phyloP scores from a whole-genome alignment of 1,284 basidiomycete species.

The Pseudozyma hubeiensis region DNA sequence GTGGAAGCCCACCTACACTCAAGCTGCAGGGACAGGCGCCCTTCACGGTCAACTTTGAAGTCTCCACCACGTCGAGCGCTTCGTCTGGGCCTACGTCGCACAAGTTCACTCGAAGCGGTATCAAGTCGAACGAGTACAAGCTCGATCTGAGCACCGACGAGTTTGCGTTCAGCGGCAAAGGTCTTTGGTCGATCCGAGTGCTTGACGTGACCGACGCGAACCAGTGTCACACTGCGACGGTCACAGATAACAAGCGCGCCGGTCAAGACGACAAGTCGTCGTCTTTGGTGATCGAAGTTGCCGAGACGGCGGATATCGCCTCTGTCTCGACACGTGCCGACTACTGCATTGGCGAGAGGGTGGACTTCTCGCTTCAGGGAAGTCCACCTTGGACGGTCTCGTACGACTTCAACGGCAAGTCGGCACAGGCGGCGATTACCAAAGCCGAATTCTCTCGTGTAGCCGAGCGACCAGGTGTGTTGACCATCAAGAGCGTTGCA shows the following conservation, averaged over 20 bases:
- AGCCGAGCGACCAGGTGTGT: constrained; percentile 83
- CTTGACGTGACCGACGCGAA: constrained; percentile 56
- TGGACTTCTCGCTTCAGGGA: constrained; percentile 93
- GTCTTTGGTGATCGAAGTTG: constrained; percentile 75
- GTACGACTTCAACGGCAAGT: constrained; percentile 84
- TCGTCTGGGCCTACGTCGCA: constrained; percentile 69
- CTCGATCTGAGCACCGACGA: constrained; percentile 82
- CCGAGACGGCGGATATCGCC: constrained; percentile 91
- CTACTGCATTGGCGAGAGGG: constrained; percentile 89
- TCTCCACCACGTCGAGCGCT: constrained; percentile 41
- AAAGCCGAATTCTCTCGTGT: constrained; percentile 83
- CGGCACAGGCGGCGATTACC: constrained; percentile 80
- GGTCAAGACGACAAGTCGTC: constrained; percentile 22
- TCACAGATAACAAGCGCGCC: constrained; percentile 11
- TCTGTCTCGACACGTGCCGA: constrained; percentile 82
- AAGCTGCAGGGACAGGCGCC: constrained; percentile 79
- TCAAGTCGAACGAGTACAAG: constrained; percentile 78
- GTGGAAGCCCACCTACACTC: constrained; percentile 70
- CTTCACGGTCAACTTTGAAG: constrained; percentile 84
- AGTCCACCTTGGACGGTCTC: constrained; percentile 94
- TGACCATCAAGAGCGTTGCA: constrained; percentile 84
- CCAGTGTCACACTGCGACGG: constrained; percentile 38
- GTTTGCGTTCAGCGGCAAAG: constrained; percentile 81
- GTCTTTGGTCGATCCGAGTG: constrained; percentile 74
- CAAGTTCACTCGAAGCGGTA: constrained; percentile 73